Conservation (phyloP, 176 grass and related monocot genomes). For the Eragrostis nindensis region DNA sequence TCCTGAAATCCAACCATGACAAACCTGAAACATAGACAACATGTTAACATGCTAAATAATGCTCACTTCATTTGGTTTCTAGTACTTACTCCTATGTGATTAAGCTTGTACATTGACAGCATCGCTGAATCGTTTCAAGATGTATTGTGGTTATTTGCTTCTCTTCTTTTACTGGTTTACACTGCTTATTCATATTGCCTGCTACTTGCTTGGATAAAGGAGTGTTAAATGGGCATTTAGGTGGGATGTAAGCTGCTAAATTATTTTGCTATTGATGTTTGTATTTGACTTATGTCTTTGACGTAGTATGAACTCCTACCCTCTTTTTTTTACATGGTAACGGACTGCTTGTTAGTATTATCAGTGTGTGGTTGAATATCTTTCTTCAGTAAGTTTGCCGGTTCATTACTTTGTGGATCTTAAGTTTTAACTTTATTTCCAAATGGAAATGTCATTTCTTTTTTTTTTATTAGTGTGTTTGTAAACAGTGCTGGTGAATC, state of each 20-base stretch:
- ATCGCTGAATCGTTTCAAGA: background rate
- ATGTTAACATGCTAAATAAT: background rate
- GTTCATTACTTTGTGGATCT: background rate
- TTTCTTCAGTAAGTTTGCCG: background rate
- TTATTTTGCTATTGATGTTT: background rate
- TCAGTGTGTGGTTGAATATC: background rate
- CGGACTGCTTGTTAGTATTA: background rate
- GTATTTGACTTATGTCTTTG: background rate
- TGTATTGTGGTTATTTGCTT: background rate
- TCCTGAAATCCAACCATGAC: background rate
- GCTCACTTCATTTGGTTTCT: background rate
- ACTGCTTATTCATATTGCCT: background rate
- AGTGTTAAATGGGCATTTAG: background rate
- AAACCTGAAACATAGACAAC: background rate
- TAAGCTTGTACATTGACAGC: background rate
- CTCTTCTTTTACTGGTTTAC: background rate
- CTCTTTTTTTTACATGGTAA: background rate
- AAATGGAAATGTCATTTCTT: background rate
- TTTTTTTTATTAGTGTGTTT: background rate
- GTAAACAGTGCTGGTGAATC: background rate
- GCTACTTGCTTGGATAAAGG: background rate
- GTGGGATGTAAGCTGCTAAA: background rate
- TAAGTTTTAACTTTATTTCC: background rate
- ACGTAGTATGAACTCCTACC: background rate
- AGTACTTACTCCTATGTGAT: background rate